Evolutionary conservation across 441 rosid genomes (phyloP).

Genomic region (Pelargonium australe): DNA sequence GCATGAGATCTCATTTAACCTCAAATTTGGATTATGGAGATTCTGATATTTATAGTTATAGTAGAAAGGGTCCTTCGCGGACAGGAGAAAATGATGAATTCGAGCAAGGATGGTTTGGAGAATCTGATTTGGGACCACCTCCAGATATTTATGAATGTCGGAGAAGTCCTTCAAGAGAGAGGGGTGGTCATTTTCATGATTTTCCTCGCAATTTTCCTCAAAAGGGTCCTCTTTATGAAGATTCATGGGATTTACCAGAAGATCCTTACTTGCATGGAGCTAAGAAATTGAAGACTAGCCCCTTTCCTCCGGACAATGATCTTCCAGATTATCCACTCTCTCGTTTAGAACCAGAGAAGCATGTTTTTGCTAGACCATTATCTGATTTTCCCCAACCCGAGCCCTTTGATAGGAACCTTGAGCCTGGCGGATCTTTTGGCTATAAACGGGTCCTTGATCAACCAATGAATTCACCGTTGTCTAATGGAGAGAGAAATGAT

Average conservation of each 20-base stretch:
- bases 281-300: slow-evolving; percentile 62
- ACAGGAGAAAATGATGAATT: slow-evolving; percentile 39
- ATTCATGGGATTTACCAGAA: slow-evolving; percentile 71
- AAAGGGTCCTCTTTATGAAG: slow-evolving; percentile 48
- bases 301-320: slow-evolving; percentile 60
- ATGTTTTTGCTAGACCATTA: slow-evolving; percentile 33
- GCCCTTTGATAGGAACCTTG: slow-evolving; percentile 40
- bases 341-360: slow-evolving; percentile 55
- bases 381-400: slow-evolving; percentile 54
- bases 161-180: slow-evolving; percentile 53
- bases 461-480: slow-evolving; percentile 24
- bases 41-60: slow-evolving; percentile 44
- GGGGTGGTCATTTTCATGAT: slow-evolving; percentile 37
- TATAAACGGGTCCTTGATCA: slow-evolving; percentile 47
- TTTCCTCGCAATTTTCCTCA: slow-evolving; percentile 35
- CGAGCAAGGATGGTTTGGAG: slow-evolving; percentile 53
- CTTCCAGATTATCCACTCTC: slow-evolving; percentile 60
- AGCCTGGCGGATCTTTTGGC: slow-evolving; percentile 29
- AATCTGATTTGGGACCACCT: slow-evolving; percentile 41
- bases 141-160: slow-evolving; percentile 48
- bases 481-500: slow-evolving; percentile 46
- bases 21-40: slow-evolving; percentile 44
- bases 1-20: slow-evolving; percentile 45
- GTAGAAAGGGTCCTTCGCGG: slow-evolving; percentile 42
- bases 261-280: slow-evolving; percentile 53